A percentile compares a stretch with the other conserved stretches of the same genome.
Evolutionary conservation across 441 rosid genomes (phyloP).

Genomic region (Mallotus japonicus): DNA sequence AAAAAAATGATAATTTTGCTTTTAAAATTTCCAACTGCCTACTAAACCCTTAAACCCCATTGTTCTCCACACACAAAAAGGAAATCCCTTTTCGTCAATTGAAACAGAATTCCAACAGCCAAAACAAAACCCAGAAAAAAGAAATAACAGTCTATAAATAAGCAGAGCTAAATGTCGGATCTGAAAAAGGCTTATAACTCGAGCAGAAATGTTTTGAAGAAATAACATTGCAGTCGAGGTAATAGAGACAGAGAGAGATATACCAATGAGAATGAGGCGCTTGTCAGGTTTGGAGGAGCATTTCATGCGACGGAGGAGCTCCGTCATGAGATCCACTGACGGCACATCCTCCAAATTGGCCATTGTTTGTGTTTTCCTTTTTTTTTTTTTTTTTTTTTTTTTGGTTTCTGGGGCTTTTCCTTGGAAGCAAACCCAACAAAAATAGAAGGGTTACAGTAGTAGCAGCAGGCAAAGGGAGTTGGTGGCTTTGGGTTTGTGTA

Average conservation of each 20-base stretch:
- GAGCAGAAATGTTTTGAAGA: constrained; percentile 2
- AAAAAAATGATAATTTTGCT: no score
- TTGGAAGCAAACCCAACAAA: background rate
- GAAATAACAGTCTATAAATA: background rate
- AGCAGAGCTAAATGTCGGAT: constrained; percentile 16
- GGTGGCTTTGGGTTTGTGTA: background rate
- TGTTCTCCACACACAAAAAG: no score
- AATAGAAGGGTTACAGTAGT: background rate
- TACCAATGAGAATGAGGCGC: constrained; percentile 89
- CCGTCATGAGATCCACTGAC: constrained; percentile 78
- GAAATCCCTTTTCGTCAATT: no score
- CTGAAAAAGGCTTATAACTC: constrained; percentile 21
- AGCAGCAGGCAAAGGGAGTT: no score
- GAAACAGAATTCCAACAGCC: no score
- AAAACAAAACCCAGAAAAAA: background rate
- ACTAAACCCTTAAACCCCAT: constrained; percentile 1
- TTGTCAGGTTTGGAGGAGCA: constrained; percentile 87
- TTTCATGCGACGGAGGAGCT: constrained; percentile 93
- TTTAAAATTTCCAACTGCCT: background rate
- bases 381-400: background rate
- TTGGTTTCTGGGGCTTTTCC: no score
- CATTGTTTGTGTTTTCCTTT: constrained; percentile 39
- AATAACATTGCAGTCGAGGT: constrained; percentile 2
- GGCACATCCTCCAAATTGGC: constrained; percentile 80
- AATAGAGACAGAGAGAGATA: background rate